These are phyloP conservation scores for Schizochytrium sp. DNA, from an alignment of 108 stramenopile species.

Conservation along the genomic window DNA sequence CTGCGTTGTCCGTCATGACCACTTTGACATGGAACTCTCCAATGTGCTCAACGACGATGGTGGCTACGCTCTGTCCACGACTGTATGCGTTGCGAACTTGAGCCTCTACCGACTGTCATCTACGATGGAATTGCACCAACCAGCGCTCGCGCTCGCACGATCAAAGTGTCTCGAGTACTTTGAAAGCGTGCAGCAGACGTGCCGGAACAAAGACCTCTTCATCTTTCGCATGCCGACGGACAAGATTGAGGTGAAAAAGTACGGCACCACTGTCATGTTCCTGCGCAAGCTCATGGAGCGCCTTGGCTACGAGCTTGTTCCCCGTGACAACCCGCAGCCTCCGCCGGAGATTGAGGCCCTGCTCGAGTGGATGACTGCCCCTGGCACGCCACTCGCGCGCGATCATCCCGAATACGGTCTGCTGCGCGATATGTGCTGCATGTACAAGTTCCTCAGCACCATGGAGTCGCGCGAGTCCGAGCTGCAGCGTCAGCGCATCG, in stretches of 20 bases:
- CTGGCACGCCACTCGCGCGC: neutral
- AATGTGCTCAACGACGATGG: neutral
- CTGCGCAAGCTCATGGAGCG: conserved; percentile 24
- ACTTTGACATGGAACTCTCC: neutral
- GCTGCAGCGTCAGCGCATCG: conserved; percentile 20
- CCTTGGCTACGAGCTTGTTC: neutral
- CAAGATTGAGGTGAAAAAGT: conserved; percentile 23
- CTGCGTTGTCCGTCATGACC: neutral
- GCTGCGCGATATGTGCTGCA: conserved; percentile 24
- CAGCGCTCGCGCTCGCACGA: neutral
- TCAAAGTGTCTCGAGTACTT: neutral
- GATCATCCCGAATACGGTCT: conserved; percentile 33
- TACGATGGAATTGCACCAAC: neutral
- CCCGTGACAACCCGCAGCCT: conserved; percentile 17
- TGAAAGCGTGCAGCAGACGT: neutral
- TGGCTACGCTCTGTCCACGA: neutral
- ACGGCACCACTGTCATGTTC: neutral
- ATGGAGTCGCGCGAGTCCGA: conserved; percentile 31
- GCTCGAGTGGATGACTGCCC: conserved; percentile 23
- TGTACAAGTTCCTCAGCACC: conserved; percentile 28
- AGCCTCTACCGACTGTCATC: neutral
- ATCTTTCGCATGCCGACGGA: conserved; percentile 14
- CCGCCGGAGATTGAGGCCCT: conserved; percentile 24
- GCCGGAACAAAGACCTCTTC: neutral
- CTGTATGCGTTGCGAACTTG: neutral